Percentiles rank a stretch among this genome's conserved stretches.
Conservation (phyloP, 2,329 filamentous ascomycete genomes). For the Pochonia chlamydosporia region DNA sequence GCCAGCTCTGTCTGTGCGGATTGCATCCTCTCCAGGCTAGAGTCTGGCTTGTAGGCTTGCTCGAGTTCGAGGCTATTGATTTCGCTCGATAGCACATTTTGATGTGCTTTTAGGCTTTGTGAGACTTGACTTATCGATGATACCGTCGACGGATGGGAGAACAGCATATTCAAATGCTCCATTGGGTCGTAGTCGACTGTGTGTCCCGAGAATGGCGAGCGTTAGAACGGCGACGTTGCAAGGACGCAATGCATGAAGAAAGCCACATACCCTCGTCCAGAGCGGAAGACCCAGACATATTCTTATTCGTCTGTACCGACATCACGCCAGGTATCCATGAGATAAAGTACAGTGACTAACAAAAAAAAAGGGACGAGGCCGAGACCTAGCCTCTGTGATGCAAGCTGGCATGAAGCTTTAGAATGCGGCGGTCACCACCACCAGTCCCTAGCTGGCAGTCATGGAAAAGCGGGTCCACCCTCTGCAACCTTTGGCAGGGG, state of each 20-base stretch:
- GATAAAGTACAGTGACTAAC: neutral
- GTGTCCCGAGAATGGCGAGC: neutral
- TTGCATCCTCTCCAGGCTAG: conserved; percentile 87
- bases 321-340: neutral
- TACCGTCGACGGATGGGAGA: conserved; percentile 82
- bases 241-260: neutral
- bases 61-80: conserved; percentile 68
- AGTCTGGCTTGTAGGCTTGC: conserved; percentile 79
- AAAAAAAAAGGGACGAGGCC: neutral
- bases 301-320: conserved; percentile 33
- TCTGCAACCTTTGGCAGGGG: too few species aligned
- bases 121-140: conserved; percentile 70
- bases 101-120: conserved; percentile 65
- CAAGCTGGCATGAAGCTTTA: neutral
- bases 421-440: too few species aligned
- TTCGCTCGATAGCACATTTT: conserved; percentile 75
- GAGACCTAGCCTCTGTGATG: neutral
- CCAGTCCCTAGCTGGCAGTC: too few species aligned
- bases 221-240: neutral
- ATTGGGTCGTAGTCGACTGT: conserved; percentile 85
- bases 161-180: conserved; percentile 87
- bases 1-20: conserved; percentile 84
- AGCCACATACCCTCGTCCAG: conserved; percentile 37
- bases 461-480: conserved; percentile 1
- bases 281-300: conserved; percentile 28